Percentiles rank a stretch among this genome's conserved stretches.
Conservation (phyloP, 2,329 filamentous ascomycete species). For the Fusarium denticulatum region DNA sequence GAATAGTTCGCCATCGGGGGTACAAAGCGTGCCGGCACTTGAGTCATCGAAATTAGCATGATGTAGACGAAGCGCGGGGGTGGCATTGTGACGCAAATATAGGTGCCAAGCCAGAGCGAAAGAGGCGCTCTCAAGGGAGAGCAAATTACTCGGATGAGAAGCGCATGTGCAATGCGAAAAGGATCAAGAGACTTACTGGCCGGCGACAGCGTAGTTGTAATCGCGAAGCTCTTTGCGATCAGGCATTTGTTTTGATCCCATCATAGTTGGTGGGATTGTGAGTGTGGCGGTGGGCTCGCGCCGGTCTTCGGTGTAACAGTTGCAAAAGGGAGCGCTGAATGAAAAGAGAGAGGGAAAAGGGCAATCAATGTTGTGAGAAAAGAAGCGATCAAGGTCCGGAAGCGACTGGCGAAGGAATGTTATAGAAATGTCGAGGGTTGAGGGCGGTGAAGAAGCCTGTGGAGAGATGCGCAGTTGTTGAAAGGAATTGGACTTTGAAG, state of each 20-base stretch:
- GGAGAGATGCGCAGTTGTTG: slow-evolving; percentile 26
- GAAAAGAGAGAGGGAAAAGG: not conserved
- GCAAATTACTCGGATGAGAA: not conserved
- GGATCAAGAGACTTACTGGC: slow-evolving; percentile 72
- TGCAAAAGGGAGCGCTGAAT: not conserved
- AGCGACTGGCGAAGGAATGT: slow-evolving; percentile 26
- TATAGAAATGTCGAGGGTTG: slow-evolving; percentile 4
- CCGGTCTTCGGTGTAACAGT: slow-evolving; percentile 21
- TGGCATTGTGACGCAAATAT: slow-evolving; percentile 26
- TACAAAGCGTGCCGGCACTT: slow-evolving; percentile 91
- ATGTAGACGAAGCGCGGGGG: slow-evolving; percentile 3
- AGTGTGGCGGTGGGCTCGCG: slow-evolving; percentile 30
- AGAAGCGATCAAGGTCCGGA: slow-evolving; percentile 12
- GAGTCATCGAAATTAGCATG: slow-evolving; percentile 33
- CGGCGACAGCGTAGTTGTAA: slow-evolving; percentile 81
- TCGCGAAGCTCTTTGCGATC: slow-evolving; percentile 70
- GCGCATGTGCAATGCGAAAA: slow-evolving; percentile 24
- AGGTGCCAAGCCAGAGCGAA: slow-evolving; percentile 3
- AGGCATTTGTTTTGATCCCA: slow-evolving; percentile 56
- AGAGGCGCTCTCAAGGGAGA: not conserved
- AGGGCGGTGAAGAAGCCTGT: slow-evolving; percentile 23
- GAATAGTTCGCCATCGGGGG: slow-evolving; percentile 83
- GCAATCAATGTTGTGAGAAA: slow-evolving; percentile 3
- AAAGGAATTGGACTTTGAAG: slow-evolving; percentile 21
- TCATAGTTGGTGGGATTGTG: slow-evolving; percentile 26